Percentiles rank a stretch among this genome's conserved stretches.
phyloP scores from a whole-genome alignment of 129 eudicot genomes.

The Ambrosia trifida region DNA sequence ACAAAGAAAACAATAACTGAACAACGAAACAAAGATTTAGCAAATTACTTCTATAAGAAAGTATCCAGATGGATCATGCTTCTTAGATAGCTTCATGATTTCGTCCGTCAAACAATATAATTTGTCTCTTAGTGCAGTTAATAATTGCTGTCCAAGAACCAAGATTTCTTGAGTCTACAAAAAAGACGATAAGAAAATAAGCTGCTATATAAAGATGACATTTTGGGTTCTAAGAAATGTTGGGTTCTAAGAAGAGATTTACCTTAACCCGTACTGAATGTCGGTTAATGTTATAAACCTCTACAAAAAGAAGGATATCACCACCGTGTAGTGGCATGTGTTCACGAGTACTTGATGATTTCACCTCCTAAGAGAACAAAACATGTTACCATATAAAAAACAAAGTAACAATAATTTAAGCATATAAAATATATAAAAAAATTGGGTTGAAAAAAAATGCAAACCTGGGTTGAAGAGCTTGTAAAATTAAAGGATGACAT shows the following conservation, averaged over 20 bases:
- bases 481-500: constrained; percentile 54
- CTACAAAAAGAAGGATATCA: constrained; percentile 65
- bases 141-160: constrained; percentile 79
- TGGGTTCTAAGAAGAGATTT: constrained; percentile 8
- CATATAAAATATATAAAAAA: background rate
- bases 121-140: constrained; percentile 73
- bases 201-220: background rate
- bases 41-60: constrained; percentile 67
- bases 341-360: constrained; percentile 43
- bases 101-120: constrained; percentile 76
- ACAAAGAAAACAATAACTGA: background rate
- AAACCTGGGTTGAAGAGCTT: constrained; percentile 51
- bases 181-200: constrained; percentile 12
- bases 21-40: background rate
- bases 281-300: constrained; percentile 61
- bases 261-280: constrained; percentile 51
- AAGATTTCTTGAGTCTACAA: constrained; percentile 77
- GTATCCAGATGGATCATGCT: constrained; percentile 80
- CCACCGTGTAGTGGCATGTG: constrained; percentile 53
- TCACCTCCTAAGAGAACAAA: constrained; percentile 45
- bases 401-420: background rate
- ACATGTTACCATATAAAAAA: constrained; percentile 9
- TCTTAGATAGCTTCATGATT: constrained; percentile 58
- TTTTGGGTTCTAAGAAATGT: background rate
- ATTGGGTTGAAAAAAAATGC: background rate